Percentiles rank a stretch among this genome's conserved stretches.
Conservation (phyloP, 179 eudicot species). For the Monotropa hypopitys region DNA sequence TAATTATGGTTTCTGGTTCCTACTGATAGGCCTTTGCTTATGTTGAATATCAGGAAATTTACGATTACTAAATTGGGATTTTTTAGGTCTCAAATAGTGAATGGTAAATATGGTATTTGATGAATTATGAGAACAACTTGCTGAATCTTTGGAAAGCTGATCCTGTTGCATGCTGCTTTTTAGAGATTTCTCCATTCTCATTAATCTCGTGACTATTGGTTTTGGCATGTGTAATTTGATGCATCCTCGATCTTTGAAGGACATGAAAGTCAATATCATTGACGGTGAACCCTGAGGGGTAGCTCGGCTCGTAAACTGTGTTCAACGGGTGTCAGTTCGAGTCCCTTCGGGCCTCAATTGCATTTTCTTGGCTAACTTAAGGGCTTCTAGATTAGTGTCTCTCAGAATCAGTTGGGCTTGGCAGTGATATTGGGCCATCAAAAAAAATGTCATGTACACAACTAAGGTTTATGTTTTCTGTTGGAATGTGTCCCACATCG, state of each 20-base stretch:
- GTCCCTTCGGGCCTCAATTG: too few relatives aligned
- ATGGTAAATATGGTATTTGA: background rate
- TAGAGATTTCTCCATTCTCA: background rate
- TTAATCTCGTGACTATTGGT: background rate
- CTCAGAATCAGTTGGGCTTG: too few relatives aligned
- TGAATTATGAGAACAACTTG: background rate
- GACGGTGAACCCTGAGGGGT: background rate
- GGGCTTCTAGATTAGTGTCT: too few relatives aligned
- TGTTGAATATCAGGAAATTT: background rate
- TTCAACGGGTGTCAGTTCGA: too few relatives aligned
- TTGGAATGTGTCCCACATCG: background rate
- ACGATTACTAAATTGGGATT: background rate
- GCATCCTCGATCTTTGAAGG: background rate
- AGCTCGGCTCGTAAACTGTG: too few relatives aligned
- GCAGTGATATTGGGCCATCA: too few relatives aligned
- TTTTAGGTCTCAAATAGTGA: background rate
- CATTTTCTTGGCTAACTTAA: too few relatives aligned
- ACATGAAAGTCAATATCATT: background rate
- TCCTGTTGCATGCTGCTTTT: background rate
- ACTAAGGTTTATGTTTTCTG: too few relatives aligned
- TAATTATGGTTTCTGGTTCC: background rate
- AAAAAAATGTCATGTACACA: too few relatives aligned
- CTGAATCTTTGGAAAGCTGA: background rate
- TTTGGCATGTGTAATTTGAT: background rate
- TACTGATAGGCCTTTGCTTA: background rate